Evolutionary conservation across 192 early-diverging fungal genomes (phyloP).

Genomic region (Linderina pennispora): DNA sequence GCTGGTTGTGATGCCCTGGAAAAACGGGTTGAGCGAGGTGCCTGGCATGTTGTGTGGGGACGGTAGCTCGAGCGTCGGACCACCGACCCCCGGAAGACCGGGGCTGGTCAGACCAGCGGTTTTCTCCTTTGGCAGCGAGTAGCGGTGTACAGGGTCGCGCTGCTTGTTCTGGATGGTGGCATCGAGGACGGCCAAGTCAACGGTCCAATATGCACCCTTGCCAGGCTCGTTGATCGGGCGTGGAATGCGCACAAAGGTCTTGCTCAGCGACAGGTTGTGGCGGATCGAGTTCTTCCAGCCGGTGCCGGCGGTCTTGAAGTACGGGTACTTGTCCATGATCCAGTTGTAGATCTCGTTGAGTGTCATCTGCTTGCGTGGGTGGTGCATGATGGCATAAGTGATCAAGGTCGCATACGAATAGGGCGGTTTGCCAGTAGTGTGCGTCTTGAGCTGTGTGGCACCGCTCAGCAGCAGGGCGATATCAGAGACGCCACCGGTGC

Average conservation of each 20-base stretch:
- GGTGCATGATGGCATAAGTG: constrained; percentile 69
- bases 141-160: constrained; percentile 16
- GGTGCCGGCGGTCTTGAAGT: constrained; percentile 64
- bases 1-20: constrained; percentile 32
- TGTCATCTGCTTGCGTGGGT: constrained; percentile 63
- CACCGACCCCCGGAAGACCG: not conserved
- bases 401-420: constrained; percentile 81
- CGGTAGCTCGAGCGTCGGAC: too few species aligned
- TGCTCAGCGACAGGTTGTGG: constrained; percentile 85
- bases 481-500: constrained; percentile 8
- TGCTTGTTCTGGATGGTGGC: constrained; percentile 14
- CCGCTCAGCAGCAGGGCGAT: constrained; percentile 43
- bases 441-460: constrained; percentile 25
- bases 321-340: constrained; percentile 70
- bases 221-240: constrained; percentile 77
- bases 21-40: constrained; percentile 6
- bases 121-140: constrained; percentile 13
- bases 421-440: constrained; percentile 61
- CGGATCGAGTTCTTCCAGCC: constrained; percentile 86
- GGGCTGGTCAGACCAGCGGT: not conserved
- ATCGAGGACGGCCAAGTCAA: constrained; percentile 50
- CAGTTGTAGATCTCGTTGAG: constrained; percentile 82
- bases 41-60: too few species aligned
- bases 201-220: constrained; percentile 82
- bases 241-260: constrained; percentile 71